These are phyloP conservation scores for Aspergillus cavernicola DNA, from an alignment of 495 filamentous ascomycete species.

Conservation along the genomic window DNA sequence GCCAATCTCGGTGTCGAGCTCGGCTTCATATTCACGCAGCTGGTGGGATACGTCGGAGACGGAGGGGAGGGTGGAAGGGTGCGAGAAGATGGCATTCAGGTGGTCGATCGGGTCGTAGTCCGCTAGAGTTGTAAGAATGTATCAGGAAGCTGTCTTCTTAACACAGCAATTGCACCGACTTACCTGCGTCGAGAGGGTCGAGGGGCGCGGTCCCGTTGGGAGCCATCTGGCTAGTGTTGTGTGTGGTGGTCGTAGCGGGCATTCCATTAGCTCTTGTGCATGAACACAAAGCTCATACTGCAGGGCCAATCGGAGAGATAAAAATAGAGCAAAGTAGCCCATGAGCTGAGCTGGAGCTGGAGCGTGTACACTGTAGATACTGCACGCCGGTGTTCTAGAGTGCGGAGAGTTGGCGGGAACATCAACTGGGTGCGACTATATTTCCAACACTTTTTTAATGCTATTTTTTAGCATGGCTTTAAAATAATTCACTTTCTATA, in stretches of 20 bases:
- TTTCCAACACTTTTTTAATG: too few species aligned
- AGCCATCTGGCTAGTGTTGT: conserved; percentile 37
- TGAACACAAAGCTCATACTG: conserved; percentile 31
- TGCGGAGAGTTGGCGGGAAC: conserved; percentile 4
- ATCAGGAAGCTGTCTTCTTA: conserved; percentile 17
- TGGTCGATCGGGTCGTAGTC: conserved; percentile 94
- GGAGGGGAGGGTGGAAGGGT: conserved; percentile 80
- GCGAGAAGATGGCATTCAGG: conserved; percentile 90
- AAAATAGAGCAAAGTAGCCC: background rate
- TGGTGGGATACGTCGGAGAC: conserved; percentile 66
- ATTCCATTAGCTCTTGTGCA: conserved; percentile 36
- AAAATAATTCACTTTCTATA: too few species aligned
- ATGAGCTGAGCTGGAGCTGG: background rate
- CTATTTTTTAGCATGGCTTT: too few species aligned
- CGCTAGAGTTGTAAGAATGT: conserved; percentile 48
- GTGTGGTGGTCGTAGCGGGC: conserved; percentile 32
- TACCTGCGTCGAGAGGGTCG: conserved; percentile 46
- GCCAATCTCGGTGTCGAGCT: conserved; percentile 76
- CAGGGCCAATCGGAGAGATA: conserved; percentile 8
- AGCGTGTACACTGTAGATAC: too few species aligned
- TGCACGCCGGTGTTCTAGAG: background rate
- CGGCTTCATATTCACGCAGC: conserved; percentile 76
- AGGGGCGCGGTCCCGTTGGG: conserved; percentile 31
- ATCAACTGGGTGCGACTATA: too few species aligned
- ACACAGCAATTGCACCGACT: background rate